Evolutionary conservation across 1,284 basidiomycete species (phyloP), one percentile per base, ranked within the genome.

Genomic region (Tilletiopsis washingtonensis): DNA sequence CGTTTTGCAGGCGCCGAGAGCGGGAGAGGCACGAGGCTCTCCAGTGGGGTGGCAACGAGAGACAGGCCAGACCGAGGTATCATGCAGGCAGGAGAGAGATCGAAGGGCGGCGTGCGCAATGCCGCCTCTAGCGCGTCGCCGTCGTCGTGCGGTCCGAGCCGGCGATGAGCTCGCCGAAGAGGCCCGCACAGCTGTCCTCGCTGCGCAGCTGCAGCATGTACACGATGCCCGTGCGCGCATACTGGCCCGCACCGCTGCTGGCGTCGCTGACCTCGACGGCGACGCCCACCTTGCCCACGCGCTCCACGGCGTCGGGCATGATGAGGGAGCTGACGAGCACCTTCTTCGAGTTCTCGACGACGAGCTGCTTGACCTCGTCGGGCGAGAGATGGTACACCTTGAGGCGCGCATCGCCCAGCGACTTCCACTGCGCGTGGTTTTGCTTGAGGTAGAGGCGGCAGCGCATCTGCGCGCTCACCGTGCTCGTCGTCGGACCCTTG

Each of bases 381-480:
- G 88, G 88, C 53, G 81, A 78, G 48, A 82, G 81, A 43, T 77
- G 75, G 74, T 90, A 98, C 43, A 97, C 77, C 71, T 88, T 91
- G 56, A 98, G 79, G 64, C 84, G 84, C 5, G 88, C 90, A 11
- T 84, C 78, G 1, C 94, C 94, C 36, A 98, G 78, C 2, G 87
- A 84, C 77, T 96, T 98, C 94, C 94, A 99, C 74, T 96, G 89
- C 21, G 85, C 84, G 71, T 97, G 91, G 36, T 87, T 83, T 69
- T 94, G 90, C 74, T 98, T 86, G 48, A 94, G 77, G 77, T 97
- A 98, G 27, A 97, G 84, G 75, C 98, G 97, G 81, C 93, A 97
- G 74, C 93, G 91, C 88, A 94, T 96, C 69, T 89, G 83, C n/a
- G 88, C 89, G 3, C 85, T 82, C 44, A 97, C 56, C 5, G 59